phyloP scores from a whole-genome alignment of 2,329 filamentous ascomycete genomes.

The Ascochyta viciae-villosae region DNA sequence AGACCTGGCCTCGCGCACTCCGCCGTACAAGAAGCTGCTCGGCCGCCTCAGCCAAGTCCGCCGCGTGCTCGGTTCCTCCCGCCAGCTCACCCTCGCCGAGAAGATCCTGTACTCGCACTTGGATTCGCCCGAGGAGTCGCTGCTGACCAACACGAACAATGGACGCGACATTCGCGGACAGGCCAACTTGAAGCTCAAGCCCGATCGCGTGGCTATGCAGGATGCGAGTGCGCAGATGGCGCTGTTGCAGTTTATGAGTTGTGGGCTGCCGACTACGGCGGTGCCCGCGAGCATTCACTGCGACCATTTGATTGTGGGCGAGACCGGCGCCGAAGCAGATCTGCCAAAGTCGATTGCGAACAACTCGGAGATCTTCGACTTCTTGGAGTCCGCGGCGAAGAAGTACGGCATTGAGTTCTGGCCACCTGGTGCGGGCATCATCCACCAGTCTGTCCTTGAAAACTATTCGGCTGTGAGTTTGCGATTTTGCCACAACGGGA shows the following conservation, averaged over 20 bases:
- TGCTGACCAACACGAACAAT: conserved; percentile 82
- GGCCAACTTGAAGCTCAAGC: conserved; percentile 95
- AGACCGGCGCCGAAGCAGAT: conserved; percentile 87
- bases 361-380: conserved; percentile 98
- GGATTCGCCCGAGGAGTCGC: conserved; percentile 85
- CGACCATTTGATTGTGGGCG: conserved; percentile 97
- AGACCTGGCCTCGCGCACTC: conserved; percentile 64
- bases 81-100: conserved; percentile 84
- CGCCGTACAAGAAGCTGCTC: conserved; percentile 84
- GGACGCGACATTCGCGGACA: conserved; percentile 83
- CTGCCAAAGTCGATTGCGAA: conserved; percentile 83
- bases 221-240: conserved; percentile 99
- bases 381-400: conserved; percentile 80
- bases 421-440: conserved; percentile 51
- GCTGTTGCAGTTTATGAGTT: conserved; percentile 97
- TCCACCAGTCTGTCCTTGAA: conserved; percentile 97
- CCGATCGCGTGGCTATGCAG: conserved; percentile 98
- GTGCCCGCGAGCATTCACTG: conserved; percentile 98
- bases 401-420: conserved; percentile 58
- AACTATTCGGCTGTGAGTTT: conserved; percentile 82
- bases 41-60: conserved; percentile 78
- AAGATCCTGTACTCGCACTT: conserved; percentile 98
- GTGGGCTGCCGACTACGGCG: conserved; percentile 84
- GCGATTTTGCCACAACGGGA: neutral
- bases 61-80: conserved; percentile 69